These are phyloP conservation scores for Suillus clintonianus DNA, from an alignment of 768 basidiomycete genomes.

Conservation along the genomic window DNA sequence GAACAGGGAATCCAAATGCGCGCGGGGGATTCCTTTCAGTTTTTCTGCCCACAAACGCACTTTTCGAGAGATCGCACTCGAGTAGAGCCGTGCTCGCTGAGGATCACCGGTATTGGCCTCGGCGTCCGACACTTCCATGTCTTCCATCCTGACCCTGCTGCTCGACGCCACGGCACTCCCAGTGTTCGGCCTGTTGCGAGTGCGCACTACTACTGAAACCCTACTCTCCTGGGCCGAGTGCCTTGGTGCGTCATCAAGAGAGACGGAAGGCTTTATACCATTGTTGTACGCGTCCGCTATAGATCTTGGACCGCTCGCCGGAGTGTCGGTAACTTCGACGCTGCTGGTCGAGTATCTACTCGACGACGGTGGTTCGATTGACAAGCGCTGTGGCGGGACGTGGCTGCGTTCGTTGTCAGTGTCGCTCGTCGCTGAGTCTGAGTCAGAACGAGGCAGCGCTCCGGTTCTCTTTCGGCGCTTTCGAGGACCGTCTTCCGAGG, in stretches of 20 bases:
- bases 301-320: neutral
- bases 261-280: neutral
- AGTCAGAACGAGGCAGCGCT: neutral
- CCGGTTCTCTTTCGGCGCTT: neutral
- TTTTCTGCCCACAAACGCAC: slow-evolving; percentile 17
- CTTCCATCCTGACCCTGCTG: neutral
- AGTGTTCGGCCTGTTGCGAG: no score
- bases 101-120: neutral
- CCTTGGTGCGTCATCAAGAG: neutral
- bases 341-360: neutral
- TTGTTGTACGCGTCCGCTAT: neutral
- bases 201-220: neutral
- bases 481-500: neutral
- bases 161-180: slow-evolving; percentile 4
- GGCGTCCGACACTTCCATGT: neutral
- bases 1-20: neutral
- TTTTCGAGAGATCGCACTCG: neutral
- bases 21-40: slow-evolving; percentile 6
- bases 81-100: neutral
- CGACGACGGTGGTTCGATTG: neutral
- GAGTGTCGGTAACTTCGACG: neutral
- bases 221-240: neutral
- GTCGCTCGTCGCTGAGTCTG: neutral
- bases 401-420: neutral
- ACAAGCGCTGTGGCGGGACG: neutral